Percentiles rank a stretch among this genome's conserved stretches.
Conservation (phyloP, 1,284 basidiomycete species). For the Ceratobasidium sp. region DNA sequence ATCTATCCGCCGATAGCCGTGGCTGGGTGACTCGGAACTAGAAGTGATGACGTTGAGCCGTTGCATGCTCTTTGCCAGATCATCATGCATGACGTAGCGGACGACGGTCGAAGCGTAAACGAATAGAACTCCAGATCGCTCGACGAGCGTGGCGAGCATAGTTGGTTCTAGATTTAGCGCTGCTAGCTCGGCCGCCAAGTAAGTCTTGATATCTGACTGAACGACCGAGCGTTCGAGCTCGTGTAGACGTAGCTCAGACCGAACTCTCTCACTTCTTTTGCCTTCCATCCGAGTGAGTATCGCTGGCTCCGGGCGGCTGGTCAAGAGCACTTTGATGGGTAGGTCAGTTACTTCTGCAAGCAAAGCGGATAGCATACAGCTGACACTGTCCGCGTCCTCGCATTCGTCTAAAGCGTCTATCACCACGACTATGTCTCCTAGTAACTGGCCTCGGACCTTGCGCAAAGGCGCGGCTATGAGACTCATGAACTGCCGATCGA, state of each 20-base stretch:
- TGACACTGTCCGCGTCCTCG: not conserved
- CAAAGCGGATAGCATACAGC: not conserved
- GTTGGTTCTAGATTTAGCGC: not conserved
- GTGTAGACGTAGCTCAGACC: constrained; percentile 13
- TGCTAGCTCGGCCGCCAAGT: not conserved
- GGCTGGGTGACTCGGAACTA: not conserved
- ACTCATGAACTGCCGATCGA: not conserved
- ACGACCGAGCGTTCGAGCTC: constrained; percentile 41
- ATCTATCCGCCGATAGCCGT: not conserved
- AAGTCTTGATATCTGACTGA: constrained; percentile 35
- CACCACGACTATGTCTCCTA: not conserved
- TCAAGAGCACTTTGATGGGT: constrained; percentile 4
- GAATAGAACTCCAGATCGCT: not conserved
- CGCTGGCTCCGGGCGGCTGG: not conserved
- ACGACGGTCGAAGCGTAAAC: not conserved
- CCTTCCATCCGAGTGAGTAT: not conserved
- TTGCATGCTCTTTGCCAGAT: not conserved
- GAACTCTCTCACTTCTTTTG: not conserved
- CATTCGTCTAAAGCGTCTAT: constrained; percentile 26
- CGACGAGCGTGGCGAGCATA: not conserved
- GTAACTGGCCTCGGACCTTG: not conserved
- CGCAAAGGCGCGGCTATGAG: not conserved
- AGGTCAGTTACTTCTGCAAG: not conserved
- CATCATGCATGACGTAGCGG: not conserved
- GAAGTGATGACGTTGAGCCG: not conserved